Percentiles rank a stretch among this genome's conserved stretches.
These are phyloP conservation scores for Leccinellum rugosiceps DNA, from an alignment of 768 basidiomycete genomes.

Conservation along the genomic window DNA sequence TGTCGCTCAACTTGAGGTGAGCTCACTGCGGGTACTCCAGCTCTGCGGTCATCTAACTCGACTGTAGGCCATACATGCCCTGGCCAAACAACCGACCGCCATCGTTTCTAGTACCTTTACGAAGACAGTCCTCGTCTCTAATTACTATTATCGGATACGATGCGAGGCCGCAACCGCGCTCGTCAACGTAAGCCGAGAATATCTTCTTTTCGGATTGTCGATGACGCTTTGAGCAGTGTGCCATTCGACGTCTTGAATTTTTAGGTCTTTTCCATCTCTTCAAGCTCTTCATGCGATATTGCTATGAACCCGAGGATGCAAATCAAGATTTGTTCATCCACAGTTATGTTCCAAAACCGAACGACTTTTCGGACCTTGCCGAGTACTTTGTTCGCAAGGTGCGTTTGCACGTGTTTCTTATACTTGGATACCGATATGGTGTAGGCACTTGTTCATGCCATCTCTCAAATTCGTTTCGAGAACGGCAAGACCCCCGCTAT, in stretches of 20 bases:
- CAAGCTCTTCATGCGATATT: constrained; percentile 89
- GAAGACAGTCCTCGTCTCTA: constrained; percentile 89
- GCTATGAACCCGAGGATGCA: constrained; percentile 81
- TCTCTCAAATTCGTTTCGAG: constrained; percentile 83
- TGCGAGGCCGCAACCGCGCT: constrained; percentile 91
- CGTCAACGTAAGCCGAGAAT: constrained; percentile 56
- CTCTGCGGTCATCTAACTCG: constrained; percentile 10
- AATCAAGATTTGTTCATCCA: constrained; percentile 83
- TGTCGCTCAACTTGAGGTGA: constrained; percentile 92
- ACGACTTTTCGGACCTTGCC: constrained; percentile 86
- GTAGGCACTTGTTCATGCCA: constrained; percentile 75
- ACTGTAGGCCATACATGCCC: constrained; percentile 85
- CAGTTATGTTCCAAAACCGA: constrained; percentile 91
- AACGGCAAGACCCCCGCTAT: constrained; percentile 83
- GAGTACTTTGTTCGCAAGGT: constrained; percentile 97
- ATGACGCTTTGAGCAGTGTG: constrained; percentile 55
- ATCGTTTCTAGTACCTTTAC: constrained; percentile 91
- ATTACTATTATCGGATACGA: constrained; percentile 94
- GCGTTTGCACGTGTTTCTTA: constrained; percentile 2
- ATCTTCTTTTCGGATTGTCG: constrained; percentile 4
- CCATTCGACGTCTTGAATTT: constrained; percentile 77
- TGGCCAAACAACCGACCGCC: constrained; percentile 75
- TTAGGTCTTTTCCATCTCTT: constrained; percentile 93
- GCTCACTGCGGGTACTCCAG: constrained; percentile 20
- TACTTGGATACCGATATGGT: neutral